A percentile compares a stretch with the other conserved stretches of the same genome.
phyloP scores from a whole-genome alignment of 208 protist species.

The Naegleria fowleri region DNA sequence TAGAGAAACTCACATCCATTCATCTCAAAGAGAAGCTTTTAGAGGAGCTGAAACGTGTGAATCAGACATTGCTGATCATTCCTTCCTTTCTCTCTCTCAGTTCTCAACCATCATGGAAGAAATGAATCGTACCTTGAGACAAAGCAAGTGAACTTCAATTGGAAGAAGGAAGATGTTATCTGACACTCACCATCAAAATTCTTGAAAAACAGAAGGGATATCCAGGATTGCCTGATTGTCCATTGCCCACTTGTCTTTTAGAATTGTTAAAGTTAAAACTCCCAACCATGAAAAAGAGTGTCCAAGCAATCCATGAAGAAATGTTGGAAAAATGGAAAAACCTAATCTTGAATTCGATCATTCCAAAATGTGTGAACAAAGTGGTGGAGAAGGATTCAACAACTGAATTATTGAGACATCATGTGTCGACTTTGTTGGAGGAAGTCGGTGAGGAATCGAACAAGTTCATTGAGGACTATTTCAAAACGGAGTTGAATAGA shows the following conservation, averaged over 20 bases:
- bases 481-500: neutral
- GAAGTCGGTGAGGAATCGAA: neutral
- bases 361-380: neutral
- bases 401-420: neutral
- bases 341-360: neutral
- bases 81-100: no score
- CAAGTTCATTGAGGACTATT: neutral
- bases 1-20: neutral
- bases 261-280: neutral
- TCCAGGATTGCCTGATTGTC: neutral
- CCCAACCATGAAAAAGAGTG: neutral
- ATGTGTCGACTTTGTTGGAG: neutral
- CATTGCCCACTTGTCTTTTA: neutral
- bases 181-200: neutral
- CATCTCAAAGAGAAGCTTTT: neutral
- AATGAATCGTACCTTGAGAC: no score
- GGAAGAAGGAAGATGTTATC: neutral
- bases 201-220: neutral
- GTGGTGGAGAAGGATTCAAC: neutral
- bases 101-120: no score
- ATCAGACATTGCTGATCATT: no score
- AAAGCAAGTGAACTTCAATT: no score
- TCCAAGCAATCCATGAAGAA: neutral
- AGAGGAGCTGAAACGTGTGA: no score
- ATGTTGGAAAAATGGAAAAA: neutral